These are phyloP conservation scores for Lachnellula cervina DNA, from an alignment of 2,329 filamentous ascomycete genomes.

Conservation along the genomic window DNA sequence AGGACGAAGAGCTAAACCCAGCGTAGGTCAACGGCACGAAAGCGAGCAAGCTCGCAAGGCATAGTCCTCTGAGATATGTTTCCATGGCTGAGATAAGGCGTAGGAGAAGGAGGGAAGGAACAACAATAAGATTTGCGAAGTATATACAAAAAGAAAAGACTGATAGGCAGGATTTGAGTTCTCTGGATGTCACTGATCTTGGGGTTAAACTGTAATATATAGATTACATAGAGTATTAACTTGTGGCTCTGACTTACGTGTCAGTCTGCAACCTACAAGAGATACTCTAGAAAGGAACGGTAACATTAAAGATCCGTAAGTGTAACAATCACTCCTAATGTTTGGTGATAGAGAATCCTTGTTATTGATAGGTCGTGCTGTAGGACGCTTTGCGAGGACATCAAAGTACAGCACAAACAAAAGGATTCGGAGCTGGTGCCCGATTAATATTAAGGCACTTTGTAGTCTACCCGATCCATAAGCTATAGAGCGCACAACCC, in stretches of 20 bases:
- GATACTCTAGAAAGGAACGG: neutral
- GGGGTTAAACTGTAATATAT: neutral
- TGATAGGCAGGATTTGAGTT: neutral
- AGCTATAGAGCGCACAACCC: too few species aligned
- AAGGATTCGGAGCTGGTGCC: neutral
- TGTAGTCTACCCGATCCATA: too few species aligned
- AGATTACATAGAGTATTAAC: neutral
- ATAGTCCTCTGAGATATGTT: slow-evolving; percentile 23
- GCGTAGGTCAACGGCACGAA: slow-evolving; percentile 33
- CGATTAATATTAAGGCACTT: too few species aligned
- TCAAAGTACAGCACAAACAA: neutral
- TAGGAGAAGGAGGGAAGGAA: neutral
- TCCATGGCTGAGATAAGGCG: slow-evolving; percentile 21
- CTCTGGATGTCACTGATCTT: neutral
- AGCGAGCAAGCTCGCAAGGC: slow-evolving; percentile 27
- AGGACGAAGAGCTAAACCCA: slow-evolving; percentile 40
- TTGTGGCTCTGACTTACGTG: too few species aligned
- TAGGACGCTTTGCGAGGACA: neutral
- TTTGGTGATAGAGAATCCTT: neutral
- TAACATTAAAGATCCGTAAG: neutral
- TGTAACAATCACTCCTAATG: neutral
- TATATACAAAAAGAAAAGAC: neutral
- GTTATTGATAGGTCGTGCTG: neutral
- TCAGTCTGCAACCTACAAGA: too few species aligned
- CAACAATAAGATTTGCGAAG: neutral